Evolutionary conservation across 2,329 filamentous ascomycete genomes (phyloP).

Genomic region (Paecilomyces sp.): DNA sequence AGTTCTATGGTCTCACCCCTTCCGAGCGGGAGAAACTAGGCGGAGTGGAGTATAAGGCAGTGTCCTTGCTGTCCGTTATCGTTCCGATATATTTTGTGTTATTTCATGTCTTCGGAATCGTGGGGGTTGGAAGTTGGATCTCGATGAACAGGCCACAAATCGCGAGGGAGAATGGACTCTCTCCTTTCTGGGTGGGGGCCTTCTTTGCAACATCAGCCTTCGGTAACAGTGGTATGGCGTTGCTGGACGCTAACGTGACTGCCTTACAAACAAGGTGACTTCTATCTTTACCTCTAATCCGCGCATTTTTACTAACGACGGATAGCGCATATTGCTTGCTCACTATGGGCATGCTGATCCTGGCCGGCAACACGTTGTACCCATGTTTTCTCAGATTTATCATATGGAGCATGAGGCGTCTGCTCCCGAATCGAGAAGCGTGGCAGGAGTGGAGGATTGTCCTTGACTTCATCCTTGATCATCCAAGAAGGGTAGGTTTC

Average conservation of each 20-base stretch:
- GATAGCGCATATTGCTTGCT: conserved; percentile 33
- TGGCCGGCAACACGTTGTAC: conserved; percentile 61
- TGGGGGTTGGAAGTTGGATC: conserved; percentile 43
- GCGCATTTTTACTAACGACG: conserved; percentile 4
- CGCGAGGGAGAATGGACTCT: conserved; percentile 39
- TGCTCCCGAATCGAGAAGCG: conserved; percentile 19
- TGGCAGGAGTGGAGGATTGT: conserved; percentile 25
- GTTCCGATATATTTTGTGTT: conserved; percentile 41
- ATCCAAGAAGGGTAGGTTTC: conserved; percentile 20
- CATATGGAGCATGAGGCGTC: conserved; percentile 43
- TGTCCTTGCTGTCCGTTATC: conserved; percentile 26
- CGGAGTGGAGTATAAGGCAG: conserved; percentile 37
- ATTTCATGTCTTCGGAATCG: conserved; percentile 39
- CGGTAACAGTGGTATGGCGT: conserved; percentile 48
- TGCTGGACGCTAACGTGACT: conserved; percentile 48
- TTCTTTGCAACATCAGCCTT: conserved; percentile 51
- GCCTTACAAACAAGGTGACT: conserved; percentile 32
- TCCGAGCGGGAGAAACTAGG: conserved; percentile 36
- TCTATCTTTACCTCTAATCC: neutral
- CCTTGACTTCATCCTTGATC: conserved; percentile 27
- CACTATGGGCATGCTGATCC: conserved; percentile 49
- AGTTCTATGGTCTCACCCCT: conserved; percentile 41
- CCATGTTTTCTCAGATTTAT: conserved; percentile 56
- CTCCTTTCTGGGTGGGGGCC: conserved; percentile 41
- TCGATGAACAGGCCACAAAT: conserved; percentile 33